Percentiles rank a stretch among this genome's conserved stretches.
Evolutionary conservation across 2,329 filamentous ascomycete species (phyloP).

Genomic region (Aspergillus eucalypticola): DNA sequence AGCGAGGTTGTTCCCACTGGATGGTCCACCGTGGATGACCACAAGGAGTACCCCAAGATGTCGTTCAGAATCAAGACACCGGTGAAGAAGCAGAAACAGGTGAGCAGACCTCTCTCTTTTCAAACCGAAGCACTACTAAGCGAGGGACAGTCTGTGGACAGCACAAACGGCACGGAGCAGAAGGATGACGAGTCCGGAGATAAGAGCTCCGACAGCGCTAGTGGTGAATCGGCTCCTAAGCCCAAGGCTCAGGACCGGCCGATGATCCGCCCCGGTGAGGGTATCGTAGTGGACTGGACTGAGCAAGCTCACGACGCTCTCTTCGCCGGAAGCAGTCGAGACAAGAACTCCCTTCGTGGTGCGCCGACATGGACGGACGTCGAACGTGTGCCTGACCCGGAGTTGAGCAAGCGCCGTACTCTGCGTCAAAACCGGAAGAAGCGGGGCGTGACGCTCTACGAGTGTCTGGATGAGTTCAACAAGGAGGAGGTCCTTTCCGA

Average conservation of each 20-base stretch:
- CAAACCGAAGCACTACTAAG: not conserved
- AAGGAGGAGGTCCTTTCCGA: constrained; percentile 92
- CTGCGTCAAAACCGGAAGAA: constrained; percentile 67
- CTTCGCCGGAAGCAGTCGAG: constrained; percentile 55
- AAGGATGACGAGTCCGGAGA: constrained; percentile 22
- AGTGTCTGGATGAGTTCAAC: constrained; percentile 92
- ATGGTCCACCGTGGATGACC: constrained; percentile 64
- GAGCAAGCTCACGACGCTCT: constrained; percentile 68
- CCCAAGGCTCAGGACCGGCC: constrained; percentile 51
- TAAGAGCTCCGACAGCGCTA: constrained; percentile 22
- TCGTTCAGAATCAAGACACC: constrained; percentile 46
- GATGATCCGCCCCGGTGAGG: constrained; percentile 78
- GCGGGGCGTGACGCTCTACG: constrained; percentile 78
- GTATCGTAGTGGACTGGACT: constrained; percentile 83
- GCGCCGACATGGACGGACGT: constrained; percentile 58
- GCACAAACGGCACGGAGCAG: constrained; percentile 21
- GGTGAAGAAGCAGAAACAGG: constrained; percentile 17
- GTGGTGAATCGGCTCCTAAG: constrained; percentile 24
- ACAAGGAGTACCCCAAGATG: constrained; percentile 59
- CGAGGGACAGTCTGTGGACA: not conserved
- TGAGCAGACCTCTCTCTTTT: not conserved
- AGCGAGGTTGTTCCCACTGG: constrained; percentile 67
- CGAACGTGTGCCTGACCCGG: constrained; percentile 59
- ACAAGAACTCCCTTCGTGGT: constrained; percentile 58
- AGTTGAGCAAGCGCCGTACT: constrained; percentile 64